These are phyloP conservation scores for Penstemon davidsonii DNA, from an alignment of 257 asterid genomes.

Conservation along the genomic window DNA sequence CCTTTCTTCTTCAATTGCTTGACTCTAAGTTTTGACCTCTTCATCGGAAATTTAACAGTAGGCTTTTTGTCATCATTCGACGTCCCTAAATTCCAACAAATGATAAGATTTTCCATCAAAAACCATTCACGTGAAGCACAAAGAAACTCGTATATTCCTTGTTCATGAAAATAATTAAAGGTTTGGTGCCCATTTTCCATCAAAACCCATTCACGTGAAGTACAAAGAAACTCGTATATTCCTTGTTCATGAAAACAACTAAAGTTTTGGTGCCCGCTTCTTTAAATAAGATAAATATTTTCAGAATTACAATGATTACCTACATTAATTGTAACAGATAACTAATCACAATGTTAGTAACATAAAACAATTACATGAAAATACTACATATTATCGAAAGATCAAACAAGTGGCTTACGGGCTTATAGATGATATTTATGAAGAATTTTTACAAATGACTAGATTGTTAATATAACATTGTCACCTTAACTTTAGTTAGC, in stretches of 20 bases:
- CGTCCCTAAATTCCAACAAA: slow-evolving; percentile 34
- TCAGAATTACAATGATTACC: not conserved
- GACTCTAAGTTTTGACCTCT: slow-evolving; percentile 56
- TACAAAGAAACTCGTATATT: not conserved
- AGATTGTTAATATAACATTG: not conserved
- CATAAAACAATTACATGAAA: too few relatives aligned
- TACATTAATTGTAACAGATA: too few relatives aligned
- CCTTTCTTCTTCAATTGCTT: slow-evolving; percentile 69
- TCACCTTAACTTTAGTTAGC: not conserved
- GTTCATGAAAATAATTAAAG: too few relatives aligned
- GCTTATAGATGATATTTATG: slow-evolving; percentile 1
- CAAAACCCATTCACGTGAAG: not conserved
- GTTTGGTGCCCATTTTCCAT: too few relatives aligned
- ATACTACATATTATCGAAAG: not conserved
- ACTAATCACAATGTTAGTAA: too few relatives aligned
- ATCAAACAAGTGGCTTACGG: not conserved
- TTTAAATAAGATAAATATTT: not conserved
- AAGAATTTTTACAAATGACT: not conserved
- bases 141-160: too few relatives aligned
- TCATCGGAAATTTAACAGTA: slow-evolving; percentile 55
- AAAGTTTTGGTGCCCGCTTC: not conserved
- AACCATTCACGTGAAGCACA: too few relatives aligned
- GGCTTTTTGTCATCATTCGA: slow-evolving; percentile 37
- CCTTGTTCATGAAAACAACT: not conserved
- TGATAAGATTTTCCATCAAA: not conserved